A percentile compares a stretch with the other conserved stretches of the same genome.
Conservation (phyloP, 345 rosid genomes). For the Triadica sebifera region DNA sequence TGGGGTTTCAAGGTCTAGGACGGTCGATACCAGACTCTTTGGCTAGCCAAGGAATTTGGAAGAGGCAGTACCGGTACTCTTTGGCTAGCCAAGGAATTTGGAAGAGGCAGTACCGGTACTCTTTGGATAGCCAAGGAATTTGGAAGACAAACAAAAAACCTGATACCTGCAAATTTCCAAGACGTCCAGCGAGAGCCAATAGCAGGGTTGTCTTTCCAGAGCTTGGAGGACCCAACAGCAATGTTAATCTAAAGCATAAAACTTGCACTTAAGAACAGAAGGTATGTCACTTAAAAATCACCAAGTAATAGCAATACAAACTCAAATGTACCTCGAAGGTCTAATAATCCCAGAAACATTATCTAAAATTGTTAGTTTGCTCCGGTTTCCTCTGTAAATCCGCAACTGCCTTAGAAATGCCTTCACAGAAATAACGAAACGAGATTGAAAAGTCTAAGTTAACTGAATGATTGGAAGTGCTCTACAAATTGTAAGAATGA, state of each 20-base stretch:
- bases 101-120: neutral
- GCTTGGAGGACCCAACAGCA: slow-evolving; percentile 96
- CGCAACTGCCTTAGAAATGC: slow-evolving; percentile 61
- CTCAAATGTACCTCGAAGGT: slow-evolving; percentile 71
- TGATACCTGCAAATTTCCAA: slow-evolving; percentile 69
- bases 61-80: neutral
- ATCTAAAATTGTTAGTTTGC: slow-evolving; percentile 83
- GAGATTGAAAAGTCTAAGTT: neutral
- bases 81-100: neutral
- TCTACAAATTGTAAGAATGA: neutral
- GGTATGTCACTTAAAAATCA: neutral
- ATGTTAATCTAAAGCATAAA: slow-evolving; percentile 60
- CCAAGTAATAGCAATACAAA: neutral
- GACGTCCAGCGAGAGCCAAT: slow-evolving; percentile 93
- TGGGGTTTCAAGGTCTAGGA: neutral
- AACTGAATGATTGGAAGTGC: neutral
- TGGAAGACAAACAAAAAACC: neutral
- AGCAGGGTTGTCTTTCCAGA: slow-evolving; percentile 93
- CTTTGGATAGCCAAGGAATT: neutral
- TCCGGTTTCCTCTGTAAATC: slow-evolving; percentile 54
- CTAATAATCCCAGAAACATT: slow-evolving; percentile 70
- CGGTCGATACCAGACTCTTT: neutral
- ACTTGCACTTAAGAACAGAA: slow-evolving; percentile 10
- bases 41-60: neutral
- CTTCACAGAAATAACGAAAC: slow-evolving; percentile 27